Base-by-base conservation (phyloP, 1,284 basidiomycete genomes). In the Meripilus lineatus region DNA sequence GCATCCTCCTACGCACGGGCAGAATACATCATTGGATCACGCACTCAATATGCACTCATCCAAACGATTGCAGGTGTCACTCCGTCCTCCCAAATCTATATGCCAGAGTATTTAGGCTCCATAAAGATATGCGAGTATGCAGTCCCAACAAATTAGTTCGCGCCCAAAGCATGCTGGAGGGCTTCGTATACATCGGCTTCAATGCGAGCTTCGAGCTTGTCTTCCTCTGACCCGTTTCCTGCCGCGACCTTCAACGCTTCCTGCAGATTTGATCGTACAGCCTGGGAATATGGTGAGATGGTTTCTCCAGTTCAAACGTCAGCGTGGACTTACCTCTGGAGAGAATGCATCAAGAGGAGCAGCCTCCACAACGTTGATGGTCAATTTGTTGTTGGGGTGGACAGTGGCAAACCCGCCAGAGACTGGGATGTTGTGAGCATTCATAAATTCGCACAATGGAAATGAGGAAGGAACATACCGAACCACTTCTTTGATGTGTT, bases 341-440 rank as follows among this genome's bases (percentile, higher is more conserved):
- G 93, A 94, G 70, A 96, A 98, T 44, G 85, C 75, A 50, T 96
- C 93, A 26, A 99, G 72, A 36, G 91, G 84, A 58, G 93, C 95
- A 50, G 90, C 96, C 76, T 99, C 96, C 44, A 99, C 86, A 50
- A 89, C 93, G 70, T 99, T 99, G 66, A 99, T 89, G 35, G 95
- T 97, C 48, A 99, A 75, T 57, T 80, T 84, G 79, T 98, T 99
- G 75, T 94, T 93, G 41, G 93, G 91, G 71, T 99, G 96, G 40
- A 99, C 91, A 48, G 89, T 97, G 45, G 96, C 95, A 64, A 99
- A 98, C 48, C 96, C 96, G 52, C 91, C 88, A 47, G 95, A 97
- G 44, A 93, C 96, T 98, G 28, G 21, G 10, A 32, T n/a, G 20
- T n/a, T 5, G 4, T 24, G 46, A 33, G 3, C 32, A 39, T 24